Conservation (phyloP, 352 stramenopile genomes). For the Blastocystis sp. region DNA sequence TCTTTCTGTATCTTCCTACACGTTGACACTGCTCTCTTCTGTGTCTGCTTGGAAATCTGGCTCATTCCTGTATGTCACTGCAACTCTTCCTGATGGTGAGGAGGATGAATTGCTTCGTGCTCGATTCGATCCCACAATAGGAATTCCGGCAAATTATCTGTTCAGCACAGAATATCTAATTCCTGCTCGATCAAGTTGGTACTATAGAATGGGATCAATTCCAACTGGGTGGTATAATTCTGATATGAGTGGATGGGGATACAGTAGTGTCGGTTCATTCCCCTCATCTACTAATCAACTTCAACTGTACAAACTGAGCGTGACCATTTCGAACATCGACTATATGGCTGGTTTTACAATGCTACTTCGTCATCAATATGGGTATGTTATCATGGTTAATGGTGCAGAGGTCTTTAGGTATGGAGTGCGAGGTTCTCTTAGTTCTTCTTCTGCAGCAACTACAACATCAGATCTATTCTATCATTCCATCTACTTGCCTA, state of each 20-base stretch:
- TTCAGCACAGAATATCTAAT: background rate
- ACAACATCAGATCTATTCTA: background rate
- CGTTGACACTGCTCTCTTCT: background rate
- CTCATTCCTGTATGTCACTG: background rate
- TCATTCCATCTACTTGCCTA: background rate
- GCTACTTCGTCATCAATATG: background rate
- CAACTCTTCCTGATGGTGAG: background rate
- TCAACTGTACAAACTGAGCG: background rate
- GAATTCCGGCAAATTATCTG: background rate
- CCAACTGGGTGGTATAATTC: background rate
- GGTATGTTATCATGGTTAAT: background rate
- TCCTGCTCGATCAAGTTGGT: background rate
- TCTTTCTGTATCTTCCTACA: background rate
- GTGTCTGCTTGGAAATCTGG: background rate
- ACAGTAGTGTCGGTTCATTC: background rate
- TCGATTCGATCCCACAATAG: background rate
- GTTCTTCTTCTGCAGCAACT: background rate
- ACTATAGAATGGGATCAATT: background rate
- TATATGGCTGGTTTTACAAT: background rate
- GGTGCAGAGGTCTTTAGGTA: background rate
- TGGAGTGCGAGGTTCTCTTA: background rate
- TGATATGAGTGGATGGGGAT: background rate
- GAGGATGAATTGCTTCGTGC: background rate
- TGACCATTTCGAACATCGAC: background rate
- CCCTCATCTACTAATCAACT: background rate